Percentiles rank a stretch among this genome's conserved stretches.
Evolutionary conservation across 192 early-diverging fungal genomes (phyloP).

Genomic region (Mortierella antarctica): DNA sequence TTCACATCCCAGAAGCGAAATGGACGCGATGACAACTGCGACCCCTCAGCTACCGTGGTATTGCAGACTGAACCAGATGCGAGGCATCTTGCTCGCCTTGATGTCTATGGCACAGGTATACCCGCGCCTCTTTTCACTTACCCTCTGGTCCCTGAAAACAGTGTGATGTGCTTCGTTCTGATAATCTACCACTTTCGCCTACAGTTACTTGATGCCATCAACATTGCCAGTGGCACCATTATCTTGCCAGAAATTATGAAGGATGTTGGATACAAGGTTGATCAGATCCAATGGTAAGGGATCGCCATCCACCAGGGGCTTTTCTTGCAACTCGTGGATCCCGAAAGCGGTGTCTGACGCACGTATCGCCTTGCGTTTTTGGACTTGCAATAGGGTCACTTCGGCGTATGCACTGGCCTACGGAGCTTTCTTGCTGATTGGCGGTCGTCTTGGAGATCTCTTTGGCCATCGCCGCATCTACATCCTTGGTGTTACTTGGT

Average conservation of each 20-base stretch:
- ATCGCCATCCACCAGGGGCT: too few species aligned
- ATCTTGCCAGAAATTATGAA: conserved; percentile 14
- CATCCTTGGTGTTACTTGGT: conserved; percentile 27
- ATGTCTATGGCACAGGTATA: too few species aligned
- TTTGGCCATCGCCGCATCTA: conserved; percentile 46
- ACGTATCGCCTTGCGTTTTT: too few species aligned
- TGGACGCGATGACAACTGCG: too few species aligned
- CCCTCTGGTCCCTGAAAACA: neutral
- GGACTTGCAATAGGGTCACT: too few species aligned
- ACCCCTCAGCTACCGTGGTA: too few species aligned
- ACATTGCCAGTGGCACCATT: conserved; percentile 12
- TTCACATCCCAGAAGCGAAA: too few species aligned
- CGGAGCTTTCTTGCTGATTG: conserved; percentile 42
- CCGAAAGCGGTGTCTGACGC: too few species aligned
- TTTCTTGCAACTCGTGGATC: too few species aligned
- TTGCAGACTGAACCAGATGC: too few species aligned
- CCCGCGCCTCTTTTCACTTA: neutral
- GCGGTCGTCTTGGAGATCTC: conserved; percentile 43
- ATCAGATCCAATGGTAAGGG: conserved; percentile 19
- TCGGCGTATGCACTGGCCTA: conserved; percentile 49
- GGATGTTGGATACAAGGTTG: conserved; percentile 12
- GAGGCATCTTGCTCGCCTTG: too few species aligned
- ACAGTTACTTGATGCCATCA: conserved; percentile 13
- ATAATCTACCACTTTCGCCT: neutral
- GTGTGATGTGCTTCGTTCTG: neutral